Percentiles rank a stretch among this genome's conserved stretches.
These are phyloP conservation scores for Tetracladium setigerum DNA, from an alignment of 495 filamentous ascomycete genomes.

Conservation along the genomic window DNA sequence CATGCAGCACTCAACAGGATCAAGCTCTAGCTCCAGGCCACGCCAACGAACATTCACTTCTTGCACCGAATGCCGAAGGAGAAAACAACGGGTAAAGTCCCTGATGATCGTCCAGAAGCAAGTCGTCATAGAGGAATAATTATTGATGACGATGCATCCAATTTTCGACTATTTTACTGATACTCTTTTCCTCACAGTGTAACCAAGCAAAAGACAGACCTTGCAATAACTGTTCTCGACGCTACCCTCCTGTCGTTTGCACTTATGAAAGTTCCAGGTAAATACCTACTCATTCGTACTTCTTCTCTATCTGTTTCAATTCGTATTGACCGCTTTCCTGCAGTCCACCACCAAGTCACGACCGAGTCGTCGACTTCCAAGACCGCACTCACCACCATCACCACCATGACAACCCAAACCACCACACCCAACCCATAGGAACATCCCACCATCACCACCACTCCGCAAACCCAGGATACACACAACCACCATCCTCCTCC, in stretches of 20 bases:
- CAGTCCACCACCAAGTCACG: constrained; percentile 9
- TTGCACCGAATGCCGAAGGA: constrained; percentile 19
- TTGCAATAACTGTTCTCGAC: constrained; percentile 15
- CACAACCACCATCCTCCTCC: background rate
- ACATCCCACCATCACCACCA: too few relatives aligned
- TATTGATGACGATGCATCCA: background rate
- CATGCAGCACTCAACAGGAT: too few relatives aligned
- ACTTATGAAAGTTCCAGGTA: constrained; percentile 18
- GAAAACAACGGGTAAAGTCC: constrained; percentile 19
- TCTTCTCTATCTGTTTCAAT: too few relatives aligned
- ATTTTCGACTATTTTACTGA: constrained; percentile 1
- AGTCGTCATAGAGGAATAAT: too few relatives aligned
- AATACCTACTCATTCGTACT: background rate
- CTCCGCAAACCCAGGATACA: background rate
- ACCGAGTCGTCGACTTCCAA: constrained; percentile 6
- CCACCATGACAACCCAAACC: too few relatives aligned
- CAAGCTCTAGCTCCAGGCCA: too few relatives aligned
- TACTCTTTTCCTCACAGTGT: constrained; percentile 10
- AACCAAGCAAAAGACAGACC: constrained; percentile 21
- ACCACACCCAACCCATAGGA: too few relatives aligned
- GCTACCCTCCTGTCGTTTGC: constrained; percentile 16
- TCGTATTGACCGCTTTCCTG: too few relatives aligned
- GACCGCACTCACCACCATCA: too few relatives aligned
- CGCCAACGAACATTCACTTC: constrained; percentile 18
- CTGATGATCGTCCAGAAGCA: too few relatives aligned